Conservation (phyloP, 2,329 filamentous ascomycete genomes). For the Aspergillus texensis region DNA sequence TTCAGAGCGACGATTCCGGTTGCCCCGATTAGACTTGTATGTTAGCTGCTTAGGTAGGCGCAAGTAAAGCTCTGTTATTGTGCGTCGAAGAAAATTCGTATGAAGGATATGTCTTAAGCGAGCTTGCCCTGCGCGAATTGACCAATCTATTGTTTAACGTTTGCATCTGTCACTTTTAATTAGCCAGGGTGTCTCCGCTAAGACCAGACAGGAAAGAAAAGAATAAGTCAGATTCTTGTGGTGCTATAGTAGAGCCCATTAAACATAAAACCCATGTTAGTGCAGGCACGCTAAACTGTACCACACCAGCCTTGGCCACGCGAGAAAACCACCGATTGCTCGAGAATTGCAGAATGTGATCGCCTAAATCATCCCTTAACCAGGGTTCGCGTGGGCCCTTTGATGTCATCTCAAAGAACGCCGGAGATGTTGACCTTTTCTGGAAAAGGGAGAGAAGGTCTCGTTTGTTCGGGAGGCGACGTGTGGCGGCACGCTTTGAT, state of each 20-base stretch:
- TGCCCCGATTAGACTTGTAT: not conserved
- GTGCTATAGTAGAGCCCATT: not conserved
- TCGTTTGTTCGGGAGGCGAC: not conserved
- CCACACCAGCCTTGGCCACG: not conserved
- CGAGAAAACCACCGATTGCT: not conserved
- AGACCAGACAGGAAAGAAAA: not conserved
- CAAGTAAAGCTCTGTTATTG: not conserved
- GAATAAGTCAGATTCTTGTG: not conserved
- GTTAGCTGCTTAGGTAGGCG: no score
- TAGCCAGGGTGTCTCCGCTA: no score
- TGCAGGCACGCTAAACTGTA: not conserved
- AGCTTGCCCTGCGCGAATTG: not conserved
- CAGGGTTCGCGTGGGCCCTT: not conserved
- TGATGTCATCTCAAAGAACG: not conserved
- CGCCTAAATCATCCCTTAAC: not conserved
- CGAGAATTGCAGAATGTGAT: not conserved
- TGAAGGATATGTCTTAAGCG: not conserved
- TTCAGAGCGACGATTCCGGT: not conserved
- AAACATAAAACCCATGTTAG: not conserved
- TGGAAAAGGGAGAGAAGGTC: not conserved
- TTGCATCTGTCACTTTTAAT: not conserved
- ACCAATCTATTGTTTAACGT: not conserved
- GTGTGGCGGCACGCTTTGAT: not conserved
- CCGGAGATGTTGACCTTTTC: not conserved
- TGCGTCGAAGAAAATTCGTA: not conserved